Evolutionary conservation across 345 rosid species (phyloP), one percentile per base, ranked within the genome.

Genomic region (Arabis alpina): DNA sequence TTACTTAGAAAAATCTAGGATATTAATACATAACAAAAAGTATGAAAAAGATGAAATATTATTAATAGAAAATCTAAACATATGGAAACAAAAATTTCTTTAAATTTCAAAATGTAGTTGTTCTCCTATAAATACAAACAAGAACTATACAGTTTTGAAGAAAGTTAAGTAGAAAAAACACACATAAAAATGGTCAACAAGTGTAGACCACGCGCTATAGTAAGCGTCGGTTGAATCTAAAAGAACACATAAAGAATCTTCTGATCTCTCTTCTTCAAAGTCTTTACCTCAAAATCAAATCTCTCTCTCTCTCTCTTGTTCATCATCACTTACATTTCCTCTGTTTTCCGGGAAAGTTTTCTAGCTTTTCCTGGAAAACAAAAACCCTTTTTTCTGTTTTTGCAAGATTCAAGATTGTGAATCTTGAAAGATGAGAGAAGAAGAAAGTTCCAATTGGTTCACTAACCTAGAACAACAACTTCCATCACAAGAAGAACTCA

Each of bases 381-480:
- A 39, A 44, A 27, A 4, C 15, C 4, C 54, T 28, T 43, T 24
- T 8, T 28, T 4, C 5, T 3, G 40, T 19, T 10, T 30, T 49
- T 23, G 51, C 6, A 12, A 42, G 45, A 61, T 60, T 36, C 52
- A 42, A 60, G 16, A 72, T 34, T 58, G 13, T 58, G 15, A 15
- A 42, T 19, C 37, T 10, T 25, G 13, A 39, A 24, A 10, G 51
- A 90, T 90, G 97, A 88, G 86, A 75, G 96, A 90, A 13, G 97
- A 90, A 10, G 97, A 93, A 27, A 90, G 82, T 53, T 81, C 87
- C 0, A 88, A 82, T 77, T 90, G 97, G 92, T 90, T 93, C 54
- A 39, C 94, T 2, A 87, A 80, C 78, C 89, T 96, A 96, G 97
- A 91, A 77, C 91, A 91, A 52, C 89, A 87, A 49, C 96, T 91